Base-by-base conservation (phyloP, 805 yeast species). In the Candida sonorensis region DNA sequence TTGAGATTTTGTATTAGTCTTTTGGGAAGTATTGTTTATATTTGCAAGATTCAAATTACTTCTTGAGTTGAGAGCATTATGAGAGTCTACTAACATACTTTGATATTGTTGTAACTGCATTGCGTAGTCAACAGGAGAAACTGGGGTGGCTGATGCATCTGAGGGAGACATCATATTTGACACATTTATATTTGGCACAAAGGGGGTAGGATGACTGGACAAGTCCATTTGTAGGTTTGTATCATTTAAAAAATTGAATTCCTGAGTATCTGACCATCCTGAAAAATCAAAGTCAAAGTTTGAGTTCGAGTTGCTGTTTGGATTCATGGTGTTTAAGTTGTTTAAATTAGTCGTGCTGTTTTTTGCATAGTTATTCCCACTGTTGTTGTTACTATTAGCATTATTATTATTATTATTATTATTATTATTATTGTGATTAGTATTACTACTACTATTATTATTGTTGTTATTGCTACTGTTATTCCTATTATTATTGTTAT, bases 21-120 rank as follows among this genome's bases (percentile, higher is more conserved):
- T n/a, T 12, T 24, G 6, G 9, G 20, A 7, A 18, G 6, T 24
- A 15, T 27, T 23, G 17, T 24, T 13, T 15, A 25, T 8, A 17
- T 37, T 41, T 15, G 44, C 38, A 37, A 39, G 37, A 26, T 40
- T 41, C 33, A 44, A 28, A 10, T n/a, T n/a, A n/a, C n/a, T n/a
- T n/a, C n/a, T n/a, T n/a, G n/a, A n/a, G n/a, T n/a, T n/a, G n/a
- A n/a, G n/a, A n/a, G n/a, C n/a, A n/a, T 44, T 37, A 26, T 51
- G 57, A 4, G 57, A 46, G 23, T 57, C 62, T 41, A 51, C 17
- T 26, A 56, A 30, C 28, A 57, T 35, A 25, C 50, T 52, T 19
- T 55, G 60, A 29, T 56, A 57, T 27, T 55, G 62, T 28, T 55
- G 61, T 13, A 55, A 31, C 23, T 57, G 62, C n/a, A 50, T 22